These are phyloP conservation scores for Castanea sativa DNA, from an alignment of 306 rosid species.

Conservation along the genomic window DNA sequence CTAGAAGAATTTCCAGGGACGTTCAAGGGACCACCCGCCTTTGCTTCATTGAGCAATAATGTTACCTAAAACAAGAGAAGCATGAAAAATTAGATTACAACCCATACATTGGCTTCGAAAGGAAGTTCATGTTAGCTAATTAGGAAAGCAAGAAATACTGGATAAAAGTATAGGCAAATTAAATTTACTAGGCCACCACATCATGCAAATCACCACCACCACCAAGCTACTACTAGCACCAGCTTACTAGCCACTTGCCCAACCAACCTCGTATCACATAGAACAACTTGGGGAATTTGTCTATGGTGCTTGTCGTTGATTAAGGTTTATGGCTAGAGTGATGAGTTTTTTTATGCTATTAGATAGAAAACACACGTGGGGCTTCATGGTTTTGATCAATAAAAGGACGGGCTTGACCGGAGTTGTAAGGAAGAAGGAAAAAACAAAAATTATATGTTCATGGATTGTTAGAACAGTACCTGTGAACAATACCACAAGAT, in stretches of 20 bases:
- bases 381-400: too few species aligned
- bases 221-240: background rate
- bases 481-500: too few species aligned
- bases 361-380: too few species aligned
- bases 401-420: too few species aligned
- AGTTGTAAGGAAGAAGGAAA: too few species aligned
- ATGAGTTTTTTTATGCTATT: too few species aligned
- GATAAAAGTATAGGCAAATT: background rate
- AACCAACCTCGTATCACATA: background rate
- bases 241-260: background rate
- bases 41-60: constrained; percentile 81
- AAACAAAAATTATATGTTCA: too few species aligned
- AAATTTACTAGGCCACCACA: too few species aligned
- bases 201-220: background rate
- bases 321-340: too few species aligned
- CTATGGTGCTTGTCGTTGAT: too few species aligned
- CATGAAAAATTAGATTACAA: constrained; percentile 9
- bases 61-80: constrained; percentile 50
- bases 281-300: too few species aligned
- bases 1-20: constrained; percentile 90
- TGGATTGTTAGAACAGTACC: too few species aligned
- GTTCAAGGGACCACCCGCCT: constrained; percentile 85
- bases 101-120: background rate
- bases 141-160: background rate
- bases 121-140: background rate